Evolutionary conservation across 768 basidiomycete genomes (phyloP).

Genomic region (Glaciozyma martinii): DNA sequence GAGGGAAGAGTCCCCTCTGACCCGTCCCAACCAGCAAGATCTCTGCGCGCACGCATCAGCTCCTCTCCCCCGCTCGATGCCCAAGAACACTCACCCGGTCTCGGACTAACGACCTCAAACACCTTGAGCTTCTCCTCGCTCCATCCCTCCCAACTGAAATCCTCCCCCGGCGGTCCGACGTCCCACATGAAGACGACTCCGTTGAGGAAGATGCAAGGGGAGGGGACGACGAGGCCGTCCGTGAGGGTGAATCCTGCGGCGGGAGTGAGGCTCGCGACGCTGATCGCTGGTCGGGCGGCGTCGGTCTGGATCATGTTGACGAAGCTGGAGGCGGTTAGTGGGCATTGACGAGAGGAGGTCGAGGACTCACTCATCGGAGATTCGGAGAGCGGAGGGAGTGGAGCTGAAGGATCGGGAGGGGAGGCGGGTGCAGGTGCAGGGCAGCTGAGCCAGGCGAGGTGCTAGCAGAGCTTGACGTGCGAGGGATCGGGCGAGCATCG

Average conservation of each 20-base stretch:
- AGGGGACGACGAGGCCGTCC: conserved; percentile 61
- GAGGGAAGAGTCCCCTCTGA: conserved; percentile 57
- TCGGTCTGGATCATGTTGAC: conserved; percentile 31
- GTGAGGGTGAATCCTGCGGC: conserved; percentile 34
- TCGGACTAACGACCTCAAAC: conserved; percentile 71
- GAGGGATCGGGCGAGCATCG: background rate
- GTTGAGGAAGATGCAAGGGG: conserved; percentile 72
- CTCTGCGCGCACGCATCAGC: conserved; percentile 47
- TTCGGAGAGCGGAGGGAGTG: background rate
- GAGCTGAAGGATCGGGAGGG: background rate
- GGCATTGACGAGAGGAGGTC: too few species aligned
- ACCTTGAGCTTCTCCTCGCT: conserved; percentile 61
- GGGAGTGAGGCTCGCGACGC: conserved; percentile 27
- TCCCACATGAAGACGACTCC: conserved; percentile 88
- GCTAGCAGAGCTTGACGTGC: too few species aligned
- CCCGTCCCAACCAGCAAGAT: conserved; percentile 87
- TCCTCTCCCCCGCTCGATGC: background rate
- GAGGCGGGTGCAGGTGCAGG: background rate
- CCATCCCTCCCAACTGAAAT: conserved; percentile 58
- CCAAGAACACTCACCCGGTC: conserved; percentile 57
- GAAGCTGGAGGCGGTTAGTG: conserved; percentile 17
- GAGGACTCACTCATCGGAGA: conserved; percentile 4
- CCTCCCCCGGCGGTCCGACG: conserved; percentile 48
- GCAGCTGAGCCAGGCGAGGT: background rate
- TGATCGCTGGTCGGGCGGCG: conserved; percentile 23